Percentiles rank a stretch among this genome's conserved stretches.
phyloP scores from a whole-genome alignment of 768 basidiomycete genomes.

The Mycena galopus region DNA sequence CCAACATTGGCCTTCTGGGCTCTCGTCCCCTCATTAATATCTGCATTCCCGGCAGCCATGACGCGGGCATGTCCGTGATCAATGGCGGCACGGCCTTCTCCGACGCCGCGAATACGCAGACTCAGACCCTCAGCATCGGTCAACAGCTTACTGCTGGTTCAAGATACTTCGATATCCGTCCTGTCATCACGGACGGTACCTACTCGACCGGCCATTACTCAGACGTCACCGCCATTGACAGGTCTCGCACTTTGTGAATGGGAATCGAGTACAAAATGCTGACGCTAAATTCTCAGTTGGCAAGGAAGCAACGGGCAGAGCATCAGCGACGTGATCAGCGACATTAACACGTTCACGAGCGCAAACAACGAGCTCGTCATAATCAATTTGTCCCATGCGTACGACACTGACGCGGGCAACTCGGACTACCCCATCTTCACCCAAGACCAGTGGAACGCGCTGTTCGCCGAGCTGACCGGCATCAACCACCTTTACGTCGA shows the following conservation, averaged over 20 bases:
- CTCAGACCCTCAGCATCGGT: conserved; percentile 20
- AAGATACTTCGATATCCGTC: conserved; percentile 21
- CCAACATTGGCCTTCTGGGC: conserved; percentile 21
- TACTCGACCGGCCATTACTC: conserved; percentile 23
- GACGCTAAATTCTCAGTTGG: too few relatives aligned
- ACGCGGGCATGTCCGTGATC: conserved; percentile 22
- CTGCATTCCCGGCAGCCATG: conserved; percentile 21
- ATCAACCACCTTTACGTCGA: conserved; percentile 21
- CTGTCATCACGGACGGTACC: conserved; percentile 11
- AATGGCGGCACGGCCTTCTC: conserved; percentile 17
- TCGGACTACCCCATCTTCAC: conserved; percentile 26
- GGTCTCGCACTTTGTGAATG: too few relatives aligned
- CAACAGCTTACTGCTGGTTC: conserved; percentile 16
- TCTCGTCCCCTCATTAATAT: conserved; percentile 14
- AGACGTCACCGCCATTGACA: conserved; percentile 11
- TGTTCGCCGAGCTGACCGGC: conserved; percentile 9
- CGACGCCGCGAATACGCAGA: conserved; percentile 21
- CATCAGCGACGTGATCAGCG: conserved; percentile 20
- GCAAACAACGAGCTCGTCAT: conserved; percentile 24
- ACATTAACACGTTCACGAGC: conserved; percentile 25
- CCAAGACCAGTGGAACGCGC: conserved; percentile 22
- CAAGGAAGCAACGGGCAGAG: conserved; percentile 23
- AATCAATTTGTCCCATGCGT: conserved; percentile 22
- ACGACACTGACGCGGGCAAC: conserved; percentile 22
- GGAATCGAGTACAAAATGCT: too few relatives aligned